phyloP scores from a whole-genome alignment of 2,329 filamentous ascomycete species.

The Apiospora kogelbergensis region DNA sequence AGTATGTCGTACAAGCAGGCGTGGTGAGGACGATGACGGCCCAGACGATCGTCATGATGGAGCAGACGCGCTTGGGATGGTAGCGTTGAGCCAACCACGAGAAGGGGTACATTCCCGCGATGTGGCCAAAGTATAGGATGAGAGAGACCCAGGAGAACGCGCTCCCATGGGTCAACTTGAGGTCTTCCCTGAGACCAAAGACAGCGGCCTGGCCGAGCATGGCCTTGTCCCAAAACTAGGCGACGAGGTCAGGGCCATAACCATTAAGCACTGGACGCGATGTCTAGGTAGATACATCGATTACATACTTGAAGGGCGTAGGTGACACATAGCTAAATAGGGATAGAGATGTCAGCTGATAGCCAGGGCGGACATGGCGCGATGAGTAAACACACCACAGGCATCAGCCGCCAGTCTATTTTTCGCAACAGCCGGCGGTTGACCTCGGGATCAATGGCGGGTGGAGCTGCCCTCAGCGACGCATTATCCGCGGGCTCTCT shows the following conservation, averaged over 20 bases:
- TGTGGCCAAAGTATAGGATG: slow-evolving; percentile 35
- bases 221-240: slow-evolving; percentile 30
- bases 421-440: slow-evolving; percentile 13
- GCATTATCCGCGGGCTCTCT: neutral
- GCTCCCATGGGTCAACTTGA: slow-evolving; percentile 25
- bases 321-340: slow-evolving; percentile 27
- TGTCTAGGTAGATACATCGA: neutral
- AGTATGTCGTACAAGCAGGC: slow-evolving; percentile 31
- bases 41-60: slow-evolving; percentile 31
- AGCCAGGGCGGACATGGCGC: neutral
- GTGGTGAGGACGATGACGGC: slow-evolving; percentile 31
- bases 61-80: slow-evolving; percentile 29
- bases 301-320: slow-evolving; percentile 21
- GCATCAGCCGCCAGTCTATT: slow-evolving; percentile 26
- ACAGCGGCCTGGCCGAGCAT: slow-evolving; percentile 28
- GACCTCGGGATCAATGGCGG: slow-evolving; percentile 1
- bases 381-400: slow-evolving; percentile 17
- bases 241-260: slow-evolving; percentile 10
- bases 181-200: slow-evolving; percentile 30
- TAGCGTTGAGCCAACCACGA: slow-evolving; percentile 30
- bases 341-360: neutral
- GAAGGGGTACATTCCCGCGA: slow-evolving; percentile 31
- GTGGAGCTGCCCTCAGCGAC: neutral
- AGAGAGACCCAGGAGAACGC: slow-evolving; percentile 32
- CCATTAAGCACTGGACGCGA: neutral